A percentile compares a stretch with the other conserved stretches of the same genome.
Conservation (phyloP, 352 stramenopile species). For the Phytophthora constricta region DNA sequence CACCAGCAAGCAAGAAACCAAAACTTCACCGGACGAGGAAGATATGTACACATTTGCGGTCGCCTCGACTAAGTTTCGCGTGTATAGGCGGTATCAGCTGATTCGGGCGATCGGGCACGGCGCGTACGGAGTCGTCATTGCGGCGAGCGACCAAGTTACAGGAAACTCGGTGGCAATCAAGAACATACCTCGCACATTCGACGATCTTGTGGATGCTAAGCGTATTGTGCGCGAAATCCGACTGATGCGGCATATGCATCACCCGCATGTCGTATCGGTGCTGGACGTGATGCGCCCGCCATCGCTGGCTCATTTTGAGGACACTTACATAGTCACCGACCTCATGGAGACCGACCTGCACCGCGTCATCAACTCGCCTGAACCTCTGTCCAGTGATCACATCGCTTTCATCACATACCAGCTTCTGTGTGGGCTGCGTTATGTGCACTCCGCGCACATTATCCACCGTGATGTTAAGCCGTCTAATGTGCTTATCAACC, state of each 20-base stretch:
- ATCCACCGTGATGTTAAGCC: conserved; percentile 95
- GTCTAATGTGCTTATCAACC: conserved; percentile 96
- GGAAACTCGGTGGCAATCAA: conserved; percentile 88
- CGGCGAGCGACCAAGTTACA: conserved; percentile 79
- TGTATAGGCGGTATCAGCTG: conserved; percentile 85
- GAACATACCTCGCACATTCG: conserved; percentile 87
- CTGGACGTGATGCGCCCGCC: conserved; percentile 80
- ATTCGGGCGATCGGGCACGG: conserved; percentile 84
- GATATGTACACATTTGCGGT: conserved; percentile 89
- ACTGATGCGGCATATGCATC: conserved; percentile 78
- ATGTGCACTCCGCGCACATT: conserved; percentile 89
- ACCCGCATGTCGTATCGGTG: conserved; percentile 77
- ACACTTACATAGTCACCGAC: conserved; percentile 88
- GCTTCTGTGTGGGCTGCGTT: conserved; percentile 76
- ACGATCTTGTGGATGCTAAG: conserved; percentile 86
- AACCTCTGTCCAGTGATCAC: conserved; percentile 74
- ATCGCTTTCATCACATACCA: conserved; percentile 89
- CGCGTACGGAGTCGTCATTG: conserved; percentile 83
- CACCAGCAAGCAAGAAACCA: conserved; percentile 21
- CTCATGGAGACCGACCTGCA: conserved; percentile 87
- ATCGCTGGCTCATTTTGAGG: conserved; percentile 76
- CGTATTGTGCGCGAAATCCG: conserved; percentile 87
- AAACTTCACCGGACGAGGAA: conserved; percentile 29
- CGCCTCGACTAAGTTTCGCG: conserved; percentile 83
- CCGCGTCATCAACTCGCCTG: conserved; percentile 80